These are phyloP conservation scores for Trichaptum fuscoviolaceum DNA, from an alignment of 768 basidiomycete genomes.

Conservation along the genomic window DNA sequence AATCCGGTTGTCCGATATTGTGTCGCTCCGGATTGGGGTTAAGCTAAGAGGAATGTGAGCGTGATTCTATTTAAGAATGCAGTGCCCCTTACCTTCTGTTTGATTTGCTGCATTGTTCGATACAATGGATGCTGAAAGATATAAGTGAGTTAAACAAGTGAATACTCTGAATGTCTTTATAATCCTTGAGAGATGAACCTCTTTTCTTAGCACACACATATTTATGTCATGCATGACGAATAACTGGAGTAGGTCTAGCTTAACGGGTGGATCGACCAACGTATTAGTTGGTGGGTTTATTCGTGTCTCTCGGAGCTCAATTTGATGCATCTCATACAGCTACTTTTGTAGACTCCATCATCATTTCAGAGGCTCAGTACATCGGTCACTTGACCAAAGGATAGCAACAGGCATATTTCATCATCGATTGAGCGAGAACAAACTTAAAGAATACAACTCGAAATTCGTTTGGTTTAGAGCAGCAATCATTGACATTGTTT, in stretches of 20 bases:
- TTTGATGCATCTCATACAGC: neutral
- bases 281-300: neutral
- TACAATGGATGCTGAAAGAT: neutral
- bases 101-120: neutral
- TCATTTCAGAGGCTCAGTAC: no score
- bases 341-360: neutral
- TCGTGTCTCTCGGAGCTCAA: neutral
- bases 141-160: neutral
- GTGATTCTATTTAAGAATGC: no score
- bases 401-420: no score
- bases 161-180: neutral
- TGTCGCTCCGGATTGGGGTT: neutral
- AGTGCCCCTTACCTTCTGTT: neutral
- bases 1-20: neutral
- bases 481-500: no score
- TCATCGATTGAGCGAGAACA: no score
- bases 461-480: no score
- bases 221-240: neutral
- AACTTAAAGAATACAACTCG: no score
- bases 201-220: neutral
- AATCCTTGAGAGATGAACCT: neutral
- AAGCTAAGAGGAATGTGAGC: neutral
- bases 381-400: no score
- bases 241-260: neutral
- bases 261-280: neutral